Conservation (phyloP, 352 stramenopile species). For the Pythium chondricola region DNA sequence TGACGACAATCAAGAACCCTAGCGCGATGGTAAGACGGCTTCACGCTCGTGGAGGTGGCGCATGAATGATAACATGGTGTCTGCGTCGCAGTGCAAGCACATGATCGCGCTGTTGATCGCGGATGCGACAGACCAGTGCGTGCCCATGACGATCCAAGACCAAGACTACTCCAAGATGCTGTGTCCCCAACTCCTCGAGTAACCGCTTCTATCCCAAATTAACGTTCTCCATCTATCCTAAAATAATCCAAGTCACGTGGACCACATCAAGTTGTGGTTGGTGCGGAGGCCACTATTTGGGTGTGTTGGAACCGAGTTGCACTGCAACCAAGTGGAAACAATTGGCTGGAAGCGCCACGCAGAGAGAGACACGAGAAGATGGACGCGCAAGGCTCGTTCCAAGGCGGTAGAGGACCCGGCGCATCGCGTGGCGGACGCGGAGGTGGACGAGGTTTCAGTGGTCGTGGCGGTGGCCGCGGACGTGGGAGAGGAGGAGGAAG, state of each 20-base stretch:
- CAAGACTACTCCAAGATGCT: constrained; percentile 56
- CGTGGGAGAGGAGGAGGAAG: constrained; percentile 17
- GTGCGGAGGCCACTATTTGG: too few relatives aligned
- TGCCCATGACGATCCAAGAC: constrained; percentile 47
- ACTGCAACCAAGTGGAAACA: constrained; percentile 16
- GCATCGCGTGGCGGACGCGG: constrained; percentile 17
- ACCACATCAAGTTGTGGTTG: too few relatives aligned
- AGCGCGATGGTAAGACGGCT: constrained; percentile 59
- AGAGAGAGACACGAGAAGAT: background rate
- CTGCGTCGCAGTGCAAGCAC: constrained; percentile 53
- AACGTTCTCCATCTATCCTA: too few relatives aligned
- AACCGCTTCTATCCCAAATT: constrained; percentile 12
- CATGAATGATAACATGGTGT: too few relatives aligned
- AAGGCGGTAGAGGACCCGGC: constrained; percentile 25
- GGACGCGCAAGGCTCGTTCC: constrained; percentile 15
- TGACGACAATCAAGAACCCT: constrained; percentile 27
- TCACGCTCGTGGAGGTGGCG: too few relatives aligned
- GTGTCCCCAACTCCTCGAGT: constrained; percentile 21
- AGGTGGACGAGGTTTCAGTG: constrained; percentile 18
- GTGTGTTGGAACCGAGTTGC: background rate
- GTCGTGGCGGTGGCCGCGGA: constrained; percentile 21
- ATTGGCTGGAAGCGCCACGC: constrained; percentile 12
- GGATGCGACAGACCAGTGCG: constrained; percentile 39
- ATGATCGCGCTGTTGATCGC: constrained; percentile 56
- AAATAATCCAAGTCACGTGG: constrained; percentile 2